Base-by-base conservation (phyloP, 768 basidiomycete genomes). In the Phanerochaete sordida region DNA sequence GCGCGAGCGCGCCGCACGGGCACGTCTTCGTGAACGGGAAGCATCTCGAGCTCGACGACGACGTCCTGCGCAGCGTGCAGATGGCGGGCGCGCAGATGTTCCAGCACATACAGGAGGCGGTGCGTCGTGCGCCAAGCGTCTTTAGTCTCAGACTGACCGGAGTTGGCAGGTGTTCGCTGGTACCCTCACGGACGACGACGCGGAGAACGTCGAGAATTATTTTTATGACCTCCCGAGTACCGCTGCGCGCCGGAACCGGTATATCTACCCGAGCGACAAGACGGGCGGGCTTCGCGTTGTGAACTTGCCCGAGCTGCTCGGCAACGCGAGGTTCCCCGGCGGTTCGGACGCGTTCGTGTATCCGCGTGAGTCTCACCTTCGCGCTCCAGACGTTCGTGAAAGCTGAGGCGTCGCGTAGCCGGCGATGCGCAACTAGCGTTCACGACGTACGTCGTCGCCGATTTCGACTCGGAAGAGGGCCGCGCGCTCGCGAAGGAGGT, bases 21-120 rank as follows among this genome's bases (percentile, higher is more conserved):
- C 86, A 91, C 63, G 85, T 80, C 3, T 96, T 98, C 72, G 78
- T 96, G 68, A 96, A 98, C 66, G 95, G 95, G n/a, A 93, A 87
- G 67, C 82, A 90, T 70, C 79, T 85, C 54, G 72, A 81, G 13
- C 70, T 93, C 50, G 80, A 83, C 63, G 88, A 89, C 56, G 79
- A 82, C 24, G 90, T 93, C 71, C 70, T 88, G 57, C 75, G 78
- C n/a, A 68, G 72, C 43, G 76, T 94, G 60, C 89, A 91, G 67
- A 71, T 64, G 0, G 90, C 90, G 64, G 69, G 86, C 26, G 73
- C 69, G 2, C 70, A 73, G 16, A 89, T 91, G 65, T 66, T 91
- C 58, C 83, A 84, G 61, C 84, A 85, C 67, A 68, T 95, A 6
- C 90, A 91, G 70, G 86, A 90, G 70, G 76, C 84, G 79, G 92